A percentile compares a stretch with the other conserved stretches of the same genome.
These are phyloP conservation scores for Gynandropsis gynandra DNA, from an alignment of 345 rosid genomes.

Conservation along the genomic window DNA sequence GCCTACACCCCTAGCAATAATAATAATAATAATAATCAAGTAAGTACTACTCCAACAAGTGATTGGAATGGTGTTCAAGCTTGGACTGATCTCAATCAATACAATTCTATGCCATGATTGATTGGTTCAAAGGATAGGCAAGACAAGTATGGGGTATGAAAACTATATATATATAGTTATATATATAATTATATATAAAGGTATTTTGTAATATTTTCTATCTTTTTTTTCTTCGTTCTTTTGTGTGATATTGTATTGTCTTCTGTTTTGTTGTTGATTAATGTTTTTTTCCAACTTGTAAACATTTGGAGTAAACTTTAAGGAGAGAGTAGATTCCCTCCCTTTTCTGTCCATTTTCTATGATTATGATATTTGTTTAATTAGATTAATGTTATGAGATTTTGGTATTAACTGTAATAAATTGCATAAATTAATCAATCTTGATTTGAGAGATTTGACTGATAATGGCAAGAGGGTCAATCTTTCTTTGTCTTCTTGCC, in stretches of 20 bases:
- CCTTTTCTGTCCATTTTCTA: conserved; percentile 6
- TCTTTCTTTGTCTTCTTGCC: conserved; percentile 18
- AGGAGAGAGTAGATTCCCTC: conserved; percentile 4
- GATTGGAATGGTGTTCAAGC: conserved; percentile 32
- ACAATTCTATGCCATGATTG: conserved; percentile 28
- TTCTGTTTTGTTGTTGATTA: conserved; percentile 19
- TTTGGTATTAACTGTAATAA: background rate
- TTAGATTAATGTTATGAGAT: conserved; percentile 2
- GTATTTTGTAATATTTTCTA: conserved; percentile 6
- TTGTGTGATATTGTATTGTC: conserved; percentile 11
- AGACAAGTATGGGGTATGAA: no score
- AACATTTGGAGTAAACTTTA: conserved; percentile 9
- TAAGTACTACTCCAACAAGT: background rate
- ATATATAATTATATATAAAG: background rate
- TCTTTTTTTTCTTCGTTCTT: conserved; percentile 11
- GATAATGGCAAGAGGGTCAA: background rate
- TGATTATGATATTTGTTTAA: conserved; percentile 9
- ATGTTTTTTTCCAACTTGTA: conserved; percentile 24
- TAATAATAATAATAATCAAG: conserved; percentile 13
- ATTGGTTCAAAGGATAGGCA: conserved; percentile 8
- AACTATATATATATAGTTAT: conserved; percentile 4
- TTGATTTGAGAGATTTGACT: no score
- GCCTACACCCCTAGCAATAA: conserved; percentile 19
- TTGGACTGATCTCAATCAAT: conserved; percentile 31
- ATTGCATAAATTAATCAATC: no score